Evolutionary conservation across 495 filamentous ascomycete species (phyloP), one percentile per base, ranked within the genome.

Genomic region (Podospora conica): DNA sequence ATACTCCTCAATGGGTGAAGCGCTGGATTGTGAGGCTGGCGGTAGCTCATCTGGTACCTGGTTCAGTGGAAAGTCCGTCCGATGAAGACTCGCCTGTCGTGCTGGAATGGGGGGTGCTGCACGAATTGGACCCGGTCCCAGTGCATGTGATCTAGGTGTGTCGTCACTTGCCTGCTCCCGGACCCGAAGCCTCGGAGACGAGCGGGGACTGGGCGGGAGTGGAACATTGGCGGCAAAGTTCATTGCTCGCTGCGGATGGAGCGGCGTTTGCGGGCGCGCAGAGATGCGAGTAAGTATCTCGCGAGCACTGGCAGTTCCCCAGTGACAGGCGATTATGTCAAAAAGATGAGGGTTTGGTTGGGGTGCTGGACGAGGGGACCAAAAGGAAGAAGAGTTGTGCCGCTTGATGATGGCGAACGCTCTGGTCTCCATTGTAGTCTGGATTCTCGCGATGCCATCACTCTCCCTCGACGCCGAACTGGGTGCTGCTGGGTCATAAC

Each of bases 351-450:
- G 79, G 60, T 76, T 80, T 8, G 69, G 57, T 4, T 60, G 62
- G 10, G 73, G 71, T 8, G 63, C 40, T 4, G 64, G 69, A 23
- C 67, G 72, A 0, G 77, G 79, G 4, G 81, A 81, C 73, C 78
- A 81, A n/a, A 71, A 58, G 0, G 75, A 76, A 1, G 71, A 64
- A 9, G 74, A 63, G 29, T 80, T 75, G 53, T 81, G 75, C 48
- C 79, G 71, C 11, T 75, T 75, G 56, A 85, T 81, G 18, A 71
- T 68, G 0, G 80, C 81, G 7, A 69, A 70, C 7, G 74, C 76
- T 27, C 72, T 76, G 0, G 84, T 85, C 55, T 80, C 74, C 22
- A 85, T 62, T 4, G 64, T 75, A 20, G 80, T 85, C 12, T 74
- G 67, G 11, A 75, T 65, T 1, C 63, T 54, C 7, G 55, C 24